These are phyloP conservation scores for Theobroma grandiflorum DNA, from an alignment of 441 rosid genomes.

Conservation along the genomic window DNA sequence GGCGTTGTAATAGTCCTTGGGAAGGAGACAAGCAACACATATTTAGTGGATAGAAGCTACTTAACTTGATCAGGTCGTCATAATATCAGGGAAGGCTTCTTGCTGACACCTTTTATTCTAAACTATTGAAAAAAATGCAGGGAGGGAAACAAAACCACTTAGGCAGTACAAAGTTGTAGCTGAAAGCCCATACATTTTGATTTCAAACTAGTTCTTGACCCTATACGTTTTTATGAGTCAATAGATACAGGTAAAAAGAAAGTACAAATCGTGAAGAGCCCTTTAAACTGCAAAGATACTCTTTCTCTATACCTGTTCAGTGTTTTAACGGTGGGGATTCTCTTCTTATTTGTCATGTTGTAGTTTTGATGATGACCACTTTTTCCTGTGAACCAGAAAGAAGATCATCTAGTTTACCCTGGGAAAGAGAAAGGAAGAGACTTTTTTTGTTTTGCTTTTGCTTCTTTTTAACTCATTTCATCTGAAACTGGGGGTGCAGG, in stretches of 20 bases:
- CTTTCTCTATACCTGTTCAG: not conserved
- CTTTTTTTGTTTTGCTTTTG: not conserved
- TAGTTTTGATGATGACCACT: not conserved
- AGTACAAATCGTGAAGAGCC: slow-evolving; percentile 22
- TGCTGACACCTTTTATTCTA: not conserved
- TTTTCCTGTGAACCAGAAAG: slow-evolving; percentile 23
- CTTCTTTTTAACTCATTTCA: not conserved
- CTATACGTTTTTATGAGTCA: not conserved
- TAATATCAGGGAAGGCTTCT: no score
- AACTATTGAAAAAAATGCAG: no score
- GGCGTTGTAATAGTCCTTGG: not conserved
- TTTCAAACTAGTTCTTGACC: not conserved
- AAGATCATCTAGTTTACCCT: slow-evolving; percentile 18
- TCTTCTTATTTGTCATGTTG: slow-evolving; percentile 26
- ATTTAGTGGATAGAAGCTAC: no score
- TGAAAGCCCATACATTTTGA: not conserved
- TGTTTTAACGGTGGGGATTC: not conserved
- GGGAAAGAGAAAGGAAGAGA: not conserved
- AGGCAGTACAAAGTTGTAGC: no score
- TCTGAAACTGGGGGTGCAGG: not conserved
- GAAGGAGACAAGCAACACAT: not conserved
- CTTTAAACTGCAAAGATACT: slow-evolving; percentile 25
- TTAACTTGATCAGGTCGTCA: not conserved
- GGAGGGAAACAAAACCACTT: no score
- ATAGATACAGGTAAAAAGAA: slow-evolving; percentile 14